Evolutionary conservation across 192 early-diverging fungal species (phyloP).

Genomic region (Pecoramyces ruminantium): DNA sequence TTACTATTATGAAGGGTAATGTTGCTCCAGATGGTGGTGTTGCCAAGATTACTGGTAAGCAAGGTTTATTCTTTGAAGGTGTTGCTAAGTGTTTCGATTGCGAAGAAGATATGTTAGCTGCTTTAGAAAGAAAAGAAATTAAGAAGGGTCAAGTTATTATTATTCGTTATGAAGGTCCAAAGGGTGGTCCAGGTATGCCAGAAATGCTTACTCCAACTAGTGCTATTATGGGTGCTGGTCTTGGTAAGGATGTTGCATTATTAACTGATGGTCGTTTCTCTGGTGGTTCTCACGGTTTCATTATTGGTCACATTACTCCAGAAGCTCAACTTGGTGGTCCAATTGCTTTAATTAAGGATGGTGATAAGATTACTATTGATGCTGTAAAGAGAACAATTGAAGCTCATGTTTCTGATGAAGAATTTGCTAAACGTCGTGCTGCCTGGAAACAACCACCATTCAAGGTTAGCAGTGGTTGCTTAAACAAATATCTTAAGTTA

Average conservation of each 20-base stretch:
- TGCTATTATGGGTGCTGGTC: constrained; percentile 97
- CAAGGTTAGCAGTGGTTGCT: constrained; percentile 72
- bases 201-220: constrained; percentile 96
- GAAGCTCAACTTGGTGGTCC: constrained; percentile 96
- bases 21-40: constrained; percentile 90
- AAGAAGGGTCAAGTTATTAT: constrained; percentile 81
- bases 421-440: constrained; percentile 49
- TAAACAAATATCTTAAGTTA: constrained; percentile 84
- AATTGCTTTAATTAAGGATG: constrained; percentile 76
- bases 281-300: constrained; percentile 95
- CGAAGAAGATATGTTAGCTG: constrained; percentile 79
- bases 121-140: constrained; percentile 76
- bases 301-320: constrained; percentile 97
- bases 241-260: constrained; percentile 92
- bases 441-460: constrained; percentile 70
- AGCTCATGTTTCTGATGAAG: constrained; percentile 57
- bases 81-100: constrained; percentile 80
- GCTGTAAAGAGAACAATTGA: constrained; percentile 60
- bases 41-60: constrained; percentile 99
- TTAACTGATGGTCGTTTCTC: constrained; percentile 98
- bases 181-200: constrained; percentile 97
- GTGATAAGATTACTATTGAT: constrained; percentile 80
- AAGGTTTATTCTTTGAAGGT: constrained; percentile 79
- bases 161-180: constrained; percentile 95
- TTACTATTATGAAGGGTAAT: constrained; percentile 87